Conservation (phyloP, 805 yeast genomes). For the Yueomyces sp. region DNA sequence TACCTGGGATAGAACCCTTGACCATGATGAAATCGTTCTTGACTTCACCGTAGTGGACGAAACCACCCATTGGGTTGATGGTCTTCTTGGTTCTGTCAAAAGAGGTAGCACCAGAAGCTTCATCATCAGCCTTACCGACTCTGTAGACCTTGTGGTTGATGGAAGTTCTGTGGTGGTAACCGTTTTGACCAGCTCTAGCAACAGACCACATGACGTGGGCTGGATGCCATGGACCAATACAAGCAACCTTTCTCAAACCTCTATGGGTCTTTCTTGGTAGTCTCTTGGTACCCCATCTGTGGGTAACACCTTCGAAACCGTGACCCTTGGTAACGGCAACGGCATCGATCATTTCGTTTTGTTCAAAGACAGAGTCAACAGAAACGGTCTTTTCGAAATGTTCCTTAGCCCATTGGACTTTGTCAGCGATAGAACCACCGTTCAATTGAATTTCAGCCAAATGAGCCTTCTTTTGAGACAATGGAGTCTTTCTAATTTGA, state of each 20-base stretch:
- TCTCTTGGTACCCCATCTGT: conserved; percentile 99
- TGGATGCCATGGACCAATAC: conserved; percentile 99
- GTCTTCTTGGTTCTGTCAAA: conserved; percentile 99
- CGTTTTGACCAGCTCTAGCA: conserved; percentile 99
- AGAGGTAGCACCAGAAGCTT: conserved; percentile 87
- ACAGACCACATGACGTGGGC: conserved; percentile 99
- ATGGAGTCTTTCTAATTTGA: conserved; percentile 98
- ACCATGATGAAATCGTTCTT: conserved; percentile 95
- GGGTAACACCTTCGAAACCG: conserved; percentile 99
- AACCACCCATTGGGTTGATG: conserved; percentile 99
- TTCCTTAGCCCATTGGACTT: conserved; percentile 97
- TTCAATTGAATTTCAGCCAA: conserved; percentile 98
- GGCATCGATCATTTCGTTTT: conserved; percentile 96
- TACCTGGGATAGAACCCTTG: conserved; percentile 99
- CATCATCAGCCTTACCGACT: conserved; percentile 94
- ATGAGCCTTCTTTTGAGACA: conserved; percentile 99
- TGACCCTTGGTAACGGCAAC: conserved; percentile 99
- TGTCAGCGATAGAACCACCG: conserved; percentile 98
- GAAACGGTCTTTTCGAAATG: conserved; percentile 98
- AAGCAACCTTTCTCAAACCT: conserved; percentile 99
- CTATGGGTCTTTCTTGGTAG: conserved; percentile 99
- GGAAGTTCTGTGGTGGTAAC: conserved; percentile 99
- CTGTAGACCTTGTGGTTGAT: conserved; percentile 99
- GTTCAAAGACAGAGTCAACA: conserved; percentile 93
- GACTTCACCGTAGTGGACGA: conserved; percentile 97